phyloP scores from a whole-genome alignment of 805 yeast species.

The Candida takata region DNA sequence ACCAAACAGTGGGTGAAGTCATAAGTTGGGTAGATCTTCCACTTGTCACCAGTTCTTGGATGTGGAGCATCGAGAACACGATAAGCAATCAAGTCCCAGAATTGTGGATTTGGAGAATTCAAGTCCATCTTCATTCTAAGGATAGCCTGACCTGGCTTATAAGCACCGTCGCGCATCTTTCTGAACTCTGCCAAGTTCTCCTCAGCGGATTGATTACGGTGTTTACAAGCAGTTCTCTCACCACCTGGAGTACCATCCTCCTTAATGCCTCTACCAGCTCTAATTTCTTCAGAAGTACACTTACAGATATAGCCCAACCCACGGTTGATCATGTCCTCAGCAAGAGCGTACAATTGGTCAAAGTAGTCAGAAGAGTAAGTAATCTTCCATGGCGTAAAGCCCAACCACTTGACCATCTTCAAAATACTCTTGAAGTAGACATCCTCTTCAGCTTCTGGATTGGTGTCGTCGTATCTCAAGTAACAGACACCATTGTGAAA shows the following conservation, averaged over 20 bases:
- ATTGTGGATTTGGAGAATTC: conserved; percentile 88
- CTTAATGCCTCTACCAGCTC: conserved; percentile 81
- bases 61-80: conserved; percentile 89
- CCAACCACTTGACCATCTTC: conserved; percentile 88
- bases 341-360: conserved; percentile 79
- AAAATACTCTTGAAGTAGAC: conserved; percentile 77
- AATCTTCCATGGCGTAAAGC: conserved; percentile 87
- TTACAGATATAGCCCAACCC: conserved; percentile 89
- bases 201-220: conserved; percentile 65
- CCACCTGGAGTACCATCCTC: conserved; percentile 94
- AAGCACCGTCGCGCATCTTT: conserved; percentile 85
- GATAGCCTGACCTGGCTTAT: conserved; percentile 86
- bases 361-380: conserved; percentile 96
- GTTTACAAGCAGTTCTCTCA: conserved; percentile 74
- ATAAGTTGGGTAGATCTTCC: conserved; percentile 98
- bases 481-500: conserved; percentile 82
- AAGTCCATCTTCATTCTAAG: conserved; percentile 96
- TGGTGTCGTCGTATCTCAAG: conserved; percentile 93
- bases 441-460: conserved; percentile 98
- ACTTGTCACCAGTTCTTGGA: conserved; percentile 93
- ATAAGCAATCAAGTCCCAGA: conserved; percentile 99
- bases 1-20: conserved; percentile 99
- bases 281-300: conserved; percentile 87
- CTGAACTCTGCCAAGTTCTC: conserved; percentile 76
- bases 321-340: conserved; percentile 66